These are phyloP conservation scores for Dactylonectria macrodidyma DNA, from an alignment of 2,329 filamentous ascomycete genomes.

Conservation along the genomic window DNA sequence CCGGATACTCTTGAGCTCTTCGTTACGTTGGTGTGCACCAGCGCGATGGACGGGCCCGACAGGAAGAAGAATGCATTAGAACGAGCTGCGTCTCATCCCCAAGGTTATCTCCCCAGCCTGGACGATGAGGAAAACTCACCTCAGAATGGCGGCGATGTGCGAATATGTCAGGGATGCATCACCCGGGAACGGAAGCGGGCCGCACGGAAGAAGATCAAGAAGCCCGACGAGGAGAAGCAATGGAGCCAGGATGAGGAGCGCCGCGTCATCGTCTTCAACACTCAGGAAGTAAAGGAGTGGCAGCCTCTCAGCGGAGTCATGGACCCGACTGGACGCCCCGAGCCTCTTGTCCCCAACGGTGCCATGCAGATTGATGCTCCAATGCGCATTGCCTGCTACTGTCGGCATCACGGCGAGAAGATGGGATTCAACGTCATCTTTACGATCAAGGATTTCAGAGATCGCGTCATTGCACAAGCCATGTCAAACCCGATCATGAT, in stretches of 20 bases:
- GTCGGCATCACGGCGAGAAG: constrained; percentile 95
- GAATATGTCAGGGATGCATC: constrained; percentile 93
- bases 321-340: constrained; percentile 58
- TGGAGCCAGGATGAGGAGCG: constrained; percentile 87
- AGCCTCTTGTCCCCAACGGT: constrained; percentile 66
- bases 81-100: constrained; percentile 61
- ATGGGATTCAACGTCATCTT: constrained; percentile 94
- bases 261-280: constrained; percentile 92
- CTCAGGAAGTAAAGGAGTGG: constrained; percentile 89
- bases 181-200: constrained; percentile 92
- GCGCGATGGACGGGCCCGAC: constrained; percentile 84
- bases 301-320: constrained; percentile 71
- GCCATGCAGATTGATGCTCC: constrained; percentile 86
- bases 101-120: constrained; percentile 53
- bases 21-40: constrained; percentile 90
- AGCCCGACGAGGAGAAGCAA: constrained; percentile 90
- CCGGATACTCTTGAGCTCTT: constrained; percentile 85
- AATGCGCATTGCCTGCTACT: constrained; percentile 98
- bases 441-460: constrained; percentile 87
- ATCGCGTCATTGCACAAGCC: constrained; percentile 84
- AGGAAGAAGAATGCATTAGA: constrained; percentile 78
- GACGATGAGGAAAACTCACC: constrained; percentile 79
- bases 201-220: constrained; percentile 92
- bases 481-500: constrained; percentile 95
- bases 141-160: constrained; percentile 91